Evolutionary conservation across 192 early-diverging fungal genomes (phyloP), one percentile per base, ranked within the genome.

Genomic region (Cladochytrium replicatum): DNA sequence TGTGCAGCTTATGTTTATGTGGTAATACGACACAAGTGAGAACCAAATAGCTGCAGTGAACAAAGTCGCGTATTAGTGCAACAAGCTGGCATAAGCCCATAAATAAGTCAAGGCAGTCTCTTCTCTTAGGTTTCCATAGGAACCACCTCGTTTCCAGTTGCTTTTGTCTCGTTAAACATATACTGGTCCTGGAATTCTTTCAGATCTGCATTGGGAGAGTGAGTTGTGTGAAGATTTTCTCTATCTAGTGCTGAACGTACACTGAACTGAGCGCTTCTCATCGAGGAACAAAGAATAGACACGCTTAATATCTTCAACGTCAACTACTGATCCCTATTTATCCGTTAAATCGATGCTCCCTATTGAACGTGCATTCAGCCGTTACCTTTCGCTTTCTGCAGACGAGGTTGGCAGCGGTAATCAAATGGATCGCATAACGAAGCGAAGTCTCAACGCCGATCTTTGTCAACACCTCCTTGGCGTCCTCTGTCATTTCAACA

Each of bases 401-500:
- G 21, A 96, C 88, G 38, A 99, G 66, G 43, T 85, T 71, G 1
- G 91, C 85, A 2, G 93, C 87, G 15, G 96, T 90, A 58, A 99
- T 99, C 19, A 99, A 64, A 60, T 99, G 93, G 48, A 99, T 99
- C 2, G 93, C 68, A 50, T 99, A 99, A 41, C 96, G 80, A 62
- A 99, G 60, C 26, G 87, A 90, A 0, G 96, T 97, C 66, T 96
- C 88, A 38, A 85, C 68, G 1, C 90, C 96, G 63, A 97, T 89
- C 57, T 78, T 81, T 7, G 93, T 95, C 69, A 99, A 63, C 26
- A 89, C 77, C 9, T 88, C 87, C 64, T 85, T 79, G 6, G 93
- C 93, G 34, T 94, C 93, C 6, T 93, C 87, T 13, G 89, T 81
- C 91, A 99, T 94, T 28, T 96, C 89, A 11, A 97, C 93, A 72